These are phyloP conservation scores for Lolium multiflorum DNA, from an alignment of 176 grass and related monocot species.

Conservation along the genomic window DNA sequence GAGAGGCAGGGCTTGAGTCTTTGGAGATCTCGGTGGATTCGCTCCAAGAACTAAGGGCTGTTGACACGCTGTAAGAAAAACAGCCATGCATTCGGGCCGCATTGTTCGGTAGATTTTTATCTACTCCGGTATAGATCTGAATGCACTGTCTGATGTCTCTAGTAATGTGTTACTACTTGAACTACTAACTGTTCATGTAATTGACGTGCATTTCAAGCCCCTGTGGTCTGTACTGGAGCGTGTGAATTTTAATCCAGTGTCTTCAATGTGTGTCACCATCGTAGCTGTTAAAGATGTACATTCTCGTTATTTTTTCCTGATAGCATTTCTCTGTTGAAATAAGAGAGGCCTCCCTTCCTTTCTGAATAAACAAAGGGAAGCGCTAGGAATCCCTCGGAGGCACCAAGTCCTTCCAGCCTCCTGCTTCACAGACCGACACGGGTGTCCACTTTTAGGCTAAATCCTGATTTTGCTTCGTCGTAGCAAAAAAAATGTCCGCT, in stretches of 20 bases:
- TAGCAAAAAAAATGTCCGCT: background rate
- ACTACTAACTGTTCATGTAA: background rate
- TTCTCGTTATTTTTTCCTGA: no score
- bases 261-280: background rate
- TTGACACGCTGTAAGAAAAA: constrained; percentile 33
- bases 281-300: background rate
- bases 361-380: no score
- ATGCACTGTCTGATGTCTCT: background rate
- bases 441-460: no score
- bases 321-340: no score
- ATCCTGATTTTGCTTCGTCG: background rate
- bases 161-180: no score
- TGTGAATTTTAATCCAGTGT: background rate
- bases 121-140: background rate
- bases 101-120: background rate
- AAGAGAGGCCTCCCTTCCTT: no score
- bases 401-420: no score
- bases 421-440: no score
- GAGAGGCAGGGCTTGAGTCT: constrained; percentile 43
- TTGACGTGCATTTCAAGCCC: background rate
- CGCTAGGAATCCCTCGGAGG: no score
- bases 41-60: background rate
- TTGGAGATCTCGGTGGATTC: background rate
- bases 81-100: constrained; percentile 11
- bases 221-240: background rate